phyloP scores from a whole-genome alignment of 805 yeast genomes.

The Jamesozyma lodderae region DNA sequence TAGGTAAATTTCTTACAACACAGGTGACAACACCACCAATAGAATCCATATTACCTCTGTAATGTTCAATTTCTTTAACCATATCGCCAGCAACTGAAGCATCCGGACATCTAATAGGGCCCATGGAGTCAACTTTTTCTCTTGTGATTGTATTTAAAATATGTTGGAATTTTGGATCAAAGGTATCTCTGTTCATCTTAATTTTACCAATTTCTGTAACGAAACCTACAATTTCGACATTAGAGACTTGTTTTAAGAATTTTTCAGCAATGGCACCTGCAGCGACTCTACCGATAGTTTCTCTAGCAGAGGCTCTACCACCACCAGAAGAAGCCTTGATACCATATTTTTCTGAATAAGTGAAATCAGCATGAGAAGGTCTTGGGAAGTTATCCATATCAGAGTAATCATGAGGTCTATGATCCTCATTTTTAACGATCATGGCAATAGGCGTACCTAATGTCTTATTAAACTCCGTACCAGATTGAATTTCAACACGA shows the following conservation, averaged over 20 bases:
- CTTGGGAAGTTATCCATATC: constrained; percentile 95
- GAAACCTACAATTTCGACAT: constrained; percentile 92
- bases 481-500: constrained; percentile 84
- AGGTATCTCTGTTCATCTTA: constrained; percentile 66
- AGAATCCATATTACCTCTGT: constrained; percentile 81
- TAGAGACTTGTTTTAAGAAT: constrained; percentile 62
- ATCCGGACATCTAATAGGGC: constrained; percentile 93
- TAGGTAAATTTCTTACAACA: constrained; percentile 86
- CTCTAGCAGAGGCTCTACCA: constrained; percentile 95
- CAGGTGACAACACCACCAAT: constrained; percentile 98
- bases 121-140: constrained; percentile 76
- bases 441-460: constrained; percentile 94
- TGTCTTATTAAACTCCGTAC: constrained; percentile 84
- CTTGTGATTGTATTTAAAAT: constrained; percentile 71
- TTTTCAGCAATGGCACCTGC: constrained; percentile 98
- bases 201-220: constrained; percentile 86
- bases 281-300: constrained; percentile 97
- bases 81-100: constrained; percentile 58
- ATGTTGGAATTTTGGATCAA: constrained; percentile 53
- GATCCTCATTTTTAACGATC: constrained; percentile 90
- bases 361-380: constrained; percentile 96
- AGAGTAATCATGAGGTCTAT: constrained; percentile 90
- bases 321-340: constrained; percentile 93
- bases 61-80: constrained; percentile 79
- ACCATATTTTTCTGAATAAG: constrained; percentile 85